Evolutionary conservation across 306 rosid species (phyloP), one percentile per base, ranked within the genome.

Genomic region (Malus asiatica): DNA sequence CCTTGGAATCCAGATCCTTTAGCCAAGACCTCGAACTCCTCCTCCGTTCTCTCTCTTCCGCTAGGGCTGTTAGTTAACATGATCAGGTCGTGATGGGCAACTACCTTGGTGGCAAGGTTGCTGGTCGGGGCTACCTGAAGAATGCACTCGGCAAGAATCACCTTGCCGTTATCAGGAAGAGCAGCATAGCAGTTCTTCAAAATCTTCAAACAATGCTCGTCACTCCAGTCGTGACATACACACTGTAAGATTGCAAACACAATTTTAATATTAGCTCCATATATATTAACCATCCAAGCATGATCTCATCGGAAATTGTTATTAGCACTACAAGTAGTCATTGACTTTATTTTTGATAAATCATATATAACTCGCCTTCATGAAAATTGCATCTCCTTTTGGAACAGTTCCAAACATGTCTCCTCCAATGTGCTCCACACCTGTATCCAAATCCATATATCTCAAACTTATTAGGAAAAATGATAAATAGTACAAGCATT

Each of bases 191-290:
- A 95, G 72, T 92, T 92, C 89, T 88, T 92, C 85, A 95, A 79
- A 33, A 92, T 75, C 30, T 92, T 92, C 76, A 86, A 61, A 88
- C 97, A 95, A 80, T 95, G 96, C 61, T 86, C 93, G 42, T 95
- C 99, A 29, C 97, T 95, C 99, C 97, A 95, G 23, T 95, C 97
- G 63, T 95, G 99, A 45, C 97, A 90, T 73, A 92, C 87, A 96
- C 96, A 92, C 97, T 94, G 76, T 15, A 58, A 44, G 18, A 67
- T 65, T 65, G 25, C 27, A 16, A 16, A 66, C 46, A 48, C 57
- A 27, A 27, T 38, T 3, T 8, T 11, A 11, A 66, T 15, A 66
- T 76, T 38, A 53, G 25, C 35, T 10, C 51, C 76, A 30, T 13
- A 42, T 18, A 16, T 29, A 60, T 20, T 58, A 20, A 60, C 12